Evolutionary conservation across 2,329 filamentous ascomycete genomes (phyloP), one percentile per base, ranked within the genome.

Genomic region (Colletotrichum gigasporum): DNA sequence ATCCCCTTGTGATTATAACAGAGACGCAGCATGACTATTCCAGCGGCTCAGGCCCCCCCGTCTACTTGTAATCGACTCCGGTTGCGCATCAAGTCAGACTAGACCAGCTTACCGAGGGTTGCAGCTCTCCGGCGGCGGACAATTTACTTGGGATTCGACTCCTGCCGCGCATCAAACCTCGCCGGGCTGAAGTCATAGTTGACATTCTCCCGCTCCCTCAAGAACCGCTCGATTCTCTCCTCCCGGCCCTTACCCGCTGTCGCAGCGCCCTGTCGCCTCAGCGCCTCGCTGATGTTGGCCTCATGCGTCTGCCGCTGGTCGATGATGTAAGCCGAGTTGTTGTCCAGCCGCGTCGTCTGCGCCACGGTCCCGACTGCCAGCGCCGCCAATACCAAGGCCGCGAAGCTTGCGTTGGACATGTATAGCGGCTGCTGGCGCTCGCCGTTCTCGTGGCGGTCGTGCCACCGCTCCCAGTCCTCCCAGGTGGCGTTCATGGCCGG

Each of bases 401-500:
- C 86, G 73, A 98, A 98, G 11, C 89, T 85, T 41, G 89, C 87
- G 72, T 97, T 97, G 63, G 91, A 92, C 78, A 95, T 89, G 76
- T 89, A 91, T 54, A 89, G 70, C 0, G 85, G 85, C 67, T 83
- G 78, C 70, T 87, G 86, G 24, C 78, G 80, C 67, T 75, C 75
- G 72, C 71, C 72, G 69, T 82, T 80, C 50, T 82, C 76, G 72
- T 82, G 76, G 75, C 83, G 76, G 32, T 87, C 82, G 70, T 92
- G 86, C 90, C 91, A 97, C 44, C 84, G 85, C 79, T 97, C 93
- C 94, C 94, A 97, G 75, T 99, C 96, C 75, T 99, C 96, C 96
- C 96, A 99, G 0, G 96, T 98, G 1, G 93, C 96, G 75, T 98
- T 98, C 70, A 79, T 78, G 52, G 83, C 84, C 11, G 86, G 76